Conservation (phyloP, 352 stramenopile genomes). For the Globisporangium viniferum region DNA sequence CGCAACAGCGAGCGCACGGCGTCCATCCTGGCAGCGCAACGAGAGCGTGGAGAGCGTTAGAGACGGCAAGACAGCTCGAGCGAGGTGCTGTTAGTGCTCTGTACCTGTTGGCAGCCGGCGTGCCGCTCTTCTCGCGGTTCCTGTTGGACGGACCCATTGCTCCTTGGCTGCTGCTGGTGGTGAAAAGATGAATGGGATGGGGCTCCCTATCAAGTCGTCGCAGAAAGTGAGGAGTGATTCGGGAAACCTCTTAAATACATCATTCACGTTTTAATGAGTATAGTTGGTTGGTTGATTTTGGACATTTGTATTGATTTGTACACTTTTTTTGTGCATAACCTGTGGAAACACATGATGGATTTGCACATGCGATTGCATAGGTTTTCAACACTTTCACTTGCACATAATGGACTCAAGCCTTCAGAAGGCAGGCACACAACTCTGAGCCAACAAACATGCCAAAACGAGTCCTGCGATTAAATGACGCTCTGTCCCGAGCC, state of each 20-base stretch:
- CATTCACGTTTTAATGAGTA: background rate
- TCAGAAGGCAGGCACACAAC: background rate
- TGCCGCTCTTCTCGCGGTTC: slow-evolving; percentile 9
- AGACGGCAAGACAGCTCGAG: too few species aligned
- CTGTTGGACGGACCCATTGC: slow-evolving; percentile 13
- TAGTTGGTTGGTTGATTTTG: background rate
- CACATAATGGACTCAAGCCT: slow-evolving; percentile 6
- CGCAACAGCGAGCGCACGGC: slow-evolving; percentile 23
- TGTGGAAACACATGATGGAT: background rate
- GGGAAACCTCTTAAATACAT: background rate
- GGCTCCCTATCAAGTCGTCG: slow-evolving; percentile 11
- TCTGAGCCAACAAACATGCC: background rate
- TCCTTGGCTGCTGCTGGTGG: background rate
- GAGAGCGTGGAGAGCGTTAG: background rate
- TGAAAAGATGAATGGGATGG: background rate
- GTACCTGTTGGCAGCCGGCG: background rate
- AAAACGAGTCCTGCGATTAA: background rate
- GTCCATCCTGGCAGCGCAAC: slow-evolving; percentile 26
- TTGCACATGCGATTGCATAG: background rate
- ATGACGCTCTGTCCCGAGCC: background rate
- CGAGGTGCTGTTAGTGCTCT: too few species aligned
- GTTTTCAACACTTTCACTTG: slow-evolving; percentile 7
- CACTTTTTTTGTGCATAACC: slow-evolving; percentile 2
- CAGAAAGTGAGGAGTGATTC: background rate
- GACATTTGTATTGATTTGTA: background rate